Conservation (phyloP, 352 stramenopile genomes). For the Aphanomyces astaci region DNA sequence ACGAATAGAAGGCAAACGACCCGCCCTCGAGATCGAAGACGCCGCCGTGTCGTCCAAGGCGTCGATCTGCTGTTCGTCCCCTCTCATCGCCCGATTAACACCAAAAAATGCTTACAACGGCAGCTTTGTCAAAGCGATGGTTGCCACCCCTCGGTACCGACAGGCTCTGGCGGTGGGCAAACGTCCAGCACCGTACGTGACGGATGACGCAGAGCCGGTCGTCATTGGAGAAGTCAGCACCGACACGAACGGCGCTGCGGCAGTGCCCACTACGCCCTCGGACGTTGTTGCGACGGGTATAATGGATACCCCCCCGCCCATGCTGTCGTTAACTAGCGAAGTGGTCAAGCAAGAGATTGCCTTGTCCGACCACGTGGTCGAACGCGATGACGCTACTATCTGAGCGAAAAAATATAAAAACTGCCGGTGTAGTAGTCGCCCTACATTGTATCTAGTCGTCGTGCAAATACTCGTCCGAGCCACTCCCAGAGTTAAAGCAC, state of each 20-base stretch:
- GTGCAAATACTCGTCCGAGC: not conserved
- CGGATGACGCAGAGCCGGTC: too few relatives aligned
- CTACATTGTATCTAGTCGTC: too few relatives aligned
- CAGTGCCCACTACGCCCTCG: not conserved
- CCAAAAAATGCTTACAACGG: slow-evolving; percentile 19
- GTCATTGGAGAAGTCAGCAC: not conserved
- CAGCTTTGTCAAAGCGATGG: slow-evolving; percentile 1
- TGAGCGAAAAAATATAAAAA: too few relatives aligned
- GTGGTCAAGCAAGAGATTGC: slow-evolving; percentile 10
- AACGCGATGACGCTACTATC: not conserved
- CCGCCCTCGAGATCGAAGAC: not conserved
- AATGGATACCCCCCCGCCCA: not conserved
- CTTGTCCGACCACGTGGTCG: not conserved
- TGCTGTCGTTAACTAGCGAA: slow-evolving; percentile 7
- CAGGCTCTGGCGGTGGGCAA: not conserved
- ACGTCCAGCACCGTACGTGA: not conserved
- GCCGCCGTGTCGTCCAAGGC: not conserved
- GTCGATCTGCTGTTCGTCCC: not conserved
- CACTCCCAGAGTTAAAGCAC: slow-evolving; percentile 72
- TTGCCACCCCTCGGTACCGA: not conserved
- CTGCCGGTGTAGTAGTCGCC: too few relatives aligned
- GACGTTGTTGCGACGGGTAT: too few relatives aligned
- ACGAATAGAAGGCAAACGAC: not conserved
- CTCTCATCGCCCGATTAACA: slow-evolving; percentile 10
- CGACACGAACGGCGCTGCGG: too few relatives aligned